Conservation (phyloP, 2,329 filamentous ascomycete species). For the Fusarium sp. region DNA sequence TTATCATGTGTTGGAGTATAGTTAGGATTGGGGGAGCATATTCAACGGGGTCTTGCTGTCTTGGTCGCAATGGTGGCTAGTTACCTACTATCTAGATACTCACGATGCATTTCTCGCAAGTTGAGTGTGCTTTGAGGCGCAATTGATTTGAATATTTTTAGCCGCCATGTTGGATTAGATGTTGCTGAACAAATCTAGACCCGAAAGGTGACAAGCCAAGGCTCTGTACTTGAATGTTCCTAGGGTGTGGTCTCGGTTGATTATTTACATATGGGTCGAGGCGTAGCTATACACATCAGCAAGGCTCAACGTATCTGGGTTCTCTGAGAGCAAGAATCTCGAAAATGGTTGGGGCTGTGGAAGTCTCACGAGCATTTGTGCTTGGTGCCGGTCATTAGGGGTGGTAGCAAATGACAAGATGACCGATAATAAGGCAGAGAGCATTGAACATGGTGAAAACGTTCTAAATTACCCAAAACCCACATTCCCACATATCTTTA, state of each 20-base stretch:
- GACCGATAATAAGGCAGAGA: not conserved
- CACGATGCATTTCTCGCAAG: constrained; percentile 13
- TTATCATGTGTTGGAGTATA: constrained; percentile 33
- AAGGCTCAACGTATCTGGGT: not conserved
- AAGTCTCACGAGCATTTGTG: not conserved
- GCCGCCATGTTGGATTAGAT: not conserved
- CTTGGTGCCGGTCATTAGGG: not conserved
- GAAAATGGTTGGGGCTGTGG: not conserved
- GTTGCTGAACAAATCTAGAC: not conserved
- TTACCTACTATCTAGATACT: constrained; percentile 19
- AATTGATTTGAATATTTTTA: not conserved
- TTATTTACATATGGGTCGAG: not conserved
- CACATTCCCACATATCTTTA: not conserved
- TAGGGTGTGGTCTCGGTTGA: not conserved
- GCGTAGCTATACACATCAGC: not conserved
- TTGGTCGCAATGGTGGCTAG: constrained; percentile 15
- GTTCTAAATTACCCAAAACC: too few species aligned
- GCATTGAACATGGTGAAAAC: not conserved
- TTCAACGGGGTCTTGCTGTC: constrained; percentile 35
- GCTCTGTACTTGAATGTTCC: not conserved
- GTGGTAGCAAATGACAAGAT: not conserved
- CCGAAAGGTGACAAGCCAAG: not conserved
- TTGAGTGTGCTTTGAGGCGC: not conserved
- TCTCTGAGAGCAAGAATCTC: not conserved
- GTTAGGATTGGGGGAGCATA: constrained; percentile 31